Conservation (phyloP, 208 protist genomes). For the Herpetomonas muscarum region DNA sequence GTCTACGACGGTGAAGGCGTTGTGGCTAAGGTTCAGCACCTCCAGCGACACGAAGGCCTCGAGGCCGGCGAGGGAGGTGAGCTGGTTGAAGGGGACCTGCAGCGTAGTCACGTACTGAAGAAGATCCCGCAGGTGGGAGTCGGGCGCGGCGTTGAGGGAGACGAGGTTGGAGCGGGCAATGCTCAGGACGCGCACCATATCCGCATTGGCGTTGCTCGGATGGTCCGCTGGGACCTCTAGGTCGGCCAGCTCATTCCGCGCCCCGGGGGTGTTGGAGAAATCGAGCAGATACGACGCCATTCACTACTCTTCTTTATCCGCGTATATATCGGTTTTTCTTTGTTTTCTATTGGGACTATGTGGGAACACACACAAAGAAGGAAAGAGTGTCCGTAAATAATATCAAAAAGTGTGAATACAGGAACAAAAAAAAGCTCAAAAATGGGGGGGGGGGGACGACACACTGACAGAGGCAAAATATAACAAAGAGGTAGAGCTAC, state of each 20-base stretch:
- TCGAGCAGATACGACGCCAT: conserved; percentile 20
- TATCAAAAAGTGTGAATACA: neutral
- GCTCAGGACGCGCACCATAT: conserved; percentile 19
- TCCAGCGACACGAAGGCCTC: conserved; percentile 60
- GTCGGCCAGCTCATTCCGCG: conserved; percentile 23
- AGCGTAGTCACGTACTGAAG: conserved; percentile 59
- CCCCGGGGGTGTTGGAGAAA: conserved; percentile 17
- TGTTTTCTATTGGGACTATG: neutral
- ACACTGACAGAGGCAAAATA: too few relatives aligned
- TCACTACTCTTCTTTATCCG: conserved; percentile 2
- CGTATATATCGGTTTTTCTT: neutral
- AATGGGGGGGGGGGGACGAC: too few relatives aligned
- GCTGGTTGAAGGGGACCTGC: conserved; percentile 52
- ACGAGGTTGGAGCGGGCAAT: conserved; percentile 22
- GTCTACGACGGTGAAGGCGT: conserved; percentile 62
- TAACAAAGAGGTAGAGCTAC: too few relatives aligned
- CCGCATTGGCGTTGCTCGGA: conserved; percentile 3
- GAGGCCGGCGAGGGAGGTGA: conserved; percentile 55
- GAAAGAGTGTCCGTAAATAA: too few relatives aligned
- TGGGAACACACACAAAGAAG: too few relatives aligned
- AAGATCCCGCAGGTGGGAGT: conserved; percentile 18
- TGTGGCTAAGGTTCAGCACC: conserved; percentile 75
- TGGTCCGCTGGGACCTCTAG: conserved; percentile 11
- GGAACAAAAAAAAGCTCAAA: neutral
- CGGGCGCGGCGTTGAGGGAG: conserved; percentile 24